Evolutionary conservation across 208 protist genomes (phyloP), one percentile per base, ranked within the genome.

Genomic region (Leishmania braziliensis): DNA sequence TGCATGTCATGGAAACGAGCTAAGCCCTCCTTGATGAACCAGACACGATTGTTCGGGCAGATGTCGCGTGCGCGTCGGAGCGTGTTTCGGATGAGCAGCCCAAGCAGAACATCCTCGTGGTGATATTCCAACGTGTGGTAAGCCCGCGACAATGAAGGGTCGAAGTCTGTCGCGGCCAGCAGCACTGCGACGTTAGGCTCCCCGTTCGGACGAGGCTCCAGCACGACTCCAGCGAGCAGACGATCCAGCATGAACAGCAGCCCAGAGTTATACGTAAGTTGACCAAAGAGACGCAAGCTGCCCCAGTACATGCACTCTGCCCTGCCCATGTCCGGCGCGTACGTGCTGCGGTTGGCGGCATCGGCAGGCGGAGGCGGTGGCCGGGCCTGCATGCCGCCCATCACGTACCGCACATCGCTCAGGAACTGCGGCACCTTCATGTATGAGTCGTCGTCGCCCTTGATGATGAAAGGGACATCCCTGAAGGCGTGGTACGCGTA

Each of bases 401-500:
- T 75, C 70, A 75, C 50, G 70, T 75, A 75, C 39, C 74, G 83
- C 36, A 90, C 58, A 69, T 89, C 89, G 53, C 79, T 65, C 66
- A 92, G 77, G 60, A 85, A 88, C 81, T 92, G 86, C 78, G 89
- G 89, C 78, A 92, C 86, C 70, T 83, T 85, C 54, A 89, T 5
- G 72, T 88, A 92, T 39, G 82, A 84, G 71, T 92, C 89, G 77
- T 92, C 89, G 71, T 92, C 89, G 26, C 84, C 82, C 66, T 90
- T 92, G 53, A 79, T 79, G 68, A 92, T 62, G 80, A 84, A 92
- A 54, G 65, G 56, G 48, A 84, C 84, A 20, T 80, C 73, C 33
- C 81, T 80, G 72, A 90, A 92, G 0, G 80, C 36, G 60, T 78
- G 65, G 75, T 90, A 82, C 73, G 84, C 83, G 62, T 88, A 83